Conservation (phyloP, 345 rosid species). For the Brassica napus region DNA sequence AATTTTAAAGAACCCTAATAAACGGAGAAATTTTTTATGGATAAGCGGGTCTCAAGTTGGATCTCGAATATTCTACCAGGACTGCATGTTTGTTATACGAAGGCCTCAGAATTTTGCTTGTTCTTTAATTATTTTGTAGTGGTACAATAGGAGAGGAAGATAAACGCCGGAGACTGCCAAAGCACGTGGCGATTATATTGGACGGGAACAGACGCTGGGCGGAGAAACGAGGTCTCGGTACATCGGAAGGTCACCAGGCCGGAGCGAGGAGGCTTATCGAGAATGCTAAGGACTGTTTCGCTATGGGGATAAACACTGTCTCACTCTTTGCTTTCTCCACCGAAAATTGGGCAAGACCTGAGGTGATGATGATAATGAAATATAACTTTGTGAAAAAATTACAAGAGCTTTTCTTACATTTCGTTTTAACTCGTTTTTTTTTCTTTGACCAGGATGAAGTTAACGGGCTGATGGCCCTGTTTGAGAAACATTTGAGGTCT, state of each 20-base stretch:
- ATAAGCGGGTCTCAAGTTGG: neutral
- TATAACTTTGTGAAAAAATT: neutral
- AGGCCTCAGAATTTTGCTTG: neutral
- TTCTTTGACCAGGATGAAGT: slow-evolving; percentile 57
- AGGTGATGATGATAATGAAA: slow-evolving; percentile 40
- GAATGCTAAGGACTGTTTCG: slow-evolving; percentile 47
- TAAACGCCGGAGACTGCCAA: slow-evolving; percentile 54
- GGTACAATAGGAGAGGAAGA: neutral
- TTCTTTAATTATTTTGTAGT: slow-evolving; percentile 9
- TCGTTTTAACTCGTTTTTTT: neutral
- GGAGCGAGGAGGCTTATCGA: slow-evolving; percentile 51
- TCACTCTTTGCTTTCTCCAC: slow-evolving; percentile 73
- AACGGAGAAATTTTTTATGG: neutral
- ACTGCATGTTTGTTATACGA: neutral
- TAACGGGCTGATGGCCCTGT: slow-evolving; percentile 60
- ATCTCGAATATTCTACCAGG: neutral
- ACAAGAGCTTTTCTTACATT: neutral
- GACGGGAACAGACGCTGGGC: slow-evolving; percentile 84
- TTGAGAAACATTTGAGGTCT: slow-evolving; percentile 43
- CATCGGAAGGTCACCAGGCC: slow-evolving; percentile 61
- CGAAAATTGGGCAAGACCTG: slow-evolving; percentile 74
- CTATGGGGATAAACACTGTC: slow-evolving; percentile 58
- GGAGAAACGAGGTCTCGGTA: slow-evolving; percentile 47
- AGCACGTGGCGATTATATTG: slow-evolving; percentile 77
- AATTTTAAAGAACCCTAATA: neutral